phyloP scores from a whole-genome alignment of 768 basidiomycete species.

The Tricholoma matsutake region DNA sequence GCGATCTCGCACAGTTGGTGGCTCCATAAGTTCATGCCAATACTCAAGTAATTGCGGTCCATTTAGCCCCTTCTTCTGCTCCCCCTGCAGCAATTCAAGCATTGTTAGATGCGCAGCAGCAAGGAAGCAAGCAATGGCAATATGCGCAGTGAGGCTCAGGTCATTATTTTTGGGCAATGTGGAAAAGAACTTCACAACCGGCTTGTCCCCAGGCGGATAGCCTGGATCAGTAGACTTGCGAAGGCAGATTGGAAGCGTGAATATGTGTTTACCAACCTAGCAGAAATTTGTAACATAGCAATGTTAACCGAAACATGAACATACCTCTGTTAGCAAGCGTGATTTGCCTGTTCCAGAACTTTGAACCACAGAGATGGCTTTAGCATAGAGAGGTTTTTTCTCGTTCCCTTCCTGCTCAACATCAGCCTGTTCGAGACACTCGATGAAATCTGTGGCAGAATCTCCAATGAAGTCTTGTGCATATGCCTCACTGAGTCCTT shows the following conservation, averaged over 20 bases:
- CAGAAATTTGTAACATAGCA: not conserved
- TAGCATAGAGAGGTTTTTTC: not conserved
- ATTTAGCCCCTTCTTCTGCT: not conserved
- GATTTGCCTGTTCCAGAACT: no score
- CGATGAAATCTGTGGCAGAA: not conserved
- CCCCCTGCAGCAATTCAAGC: not conserved
- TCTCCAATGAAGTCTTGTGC: not conserved
- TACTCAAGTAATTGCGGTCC: not conserved
- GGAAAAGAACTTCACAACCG: not conserved
- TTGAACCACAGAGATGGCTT: not conserved
- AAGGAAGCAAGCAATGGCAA: not conserved
- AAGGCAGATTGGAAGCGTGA: no score
- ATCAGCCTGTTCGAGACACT: not conserved
- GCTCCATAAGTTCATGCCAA: not conserved
- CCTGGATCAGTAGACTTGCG: not conserved
- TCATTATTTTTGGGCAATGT: not conserved
- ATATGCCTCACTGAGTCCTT: not conserved
- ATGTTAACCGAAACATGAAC: not conserved
- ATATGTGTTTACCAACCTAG: no score
- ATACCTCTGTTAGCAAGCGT: not conserved
- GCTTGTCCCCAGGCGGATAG: not conserved
- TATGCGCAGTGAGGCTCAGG: not conserved
- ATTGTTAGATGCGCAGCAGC: not conserved
- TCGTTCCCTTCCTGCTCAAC: not conserved
- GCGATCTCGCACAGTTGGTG: not conserved